These are phyloP conservation scores for Mucor velutinosus DNA, from an alignment of 371 early-diverging fungal genomes.

Conservation along the genomic window DNA sequence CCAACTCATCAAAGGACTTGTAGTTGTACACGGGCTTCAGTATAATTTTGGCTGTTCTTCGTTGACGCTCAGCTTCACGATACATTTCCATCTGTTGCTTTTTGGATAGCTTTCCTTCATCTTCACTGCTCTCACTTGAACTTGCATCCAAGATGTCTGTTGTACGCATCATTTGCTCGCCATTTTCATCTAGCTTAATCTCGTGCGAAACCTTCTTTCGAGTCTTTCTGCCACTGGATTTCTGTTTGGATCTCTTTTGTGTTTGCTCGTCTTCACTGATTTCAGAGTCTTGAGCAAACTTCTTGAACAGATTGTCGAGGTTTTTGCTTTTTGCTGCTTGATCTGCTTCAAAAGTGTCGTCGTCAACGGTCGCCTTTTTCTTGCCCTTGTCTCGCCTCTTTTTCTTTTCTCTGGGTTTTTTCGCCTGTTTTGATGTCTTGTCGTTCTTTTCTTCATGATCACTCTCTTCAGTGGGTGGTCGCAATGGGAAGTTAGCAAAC, in stretches of 20 bases:
- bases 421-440: background rate
- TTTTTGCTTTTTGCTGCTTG: background rate
- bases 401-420: constrained; percentile 19
- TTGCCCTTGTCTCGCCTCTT: constrained; percentile 12
- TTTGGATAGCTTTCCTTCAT: constrained; percentile 8
- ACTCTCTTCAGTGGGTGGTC: background rate
- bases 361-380: background rate
- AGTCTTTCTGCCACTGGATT: constrained; percentile 7
- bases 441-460: background rate
- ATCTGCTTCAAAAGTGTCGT: background rate
- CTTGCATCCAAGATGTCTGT: constrained; percentile 14
- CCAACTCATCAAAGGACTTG: constrained; percentile 20
- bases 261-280: constrained; percentile 6
- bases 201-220: constrained; percentile 1
- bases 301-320: background rate
- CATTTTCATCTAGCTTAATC: constrained; percentile 21
- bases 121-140: background rate
- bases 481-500: constrained; percentile 19
- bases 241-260: constrained; percentile 6
- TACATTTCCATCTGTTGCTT: constrained; percentile 22
- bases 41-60: constrained; percentile 9
- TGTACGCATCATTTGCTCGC: constrained; percentile 15
- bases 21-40: constrained; percentile 16
- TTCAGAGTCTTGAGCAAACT: background rate
- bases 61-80: constrained; percentile 16